phyloP scores from a whole-genome alignment of 768 basidiomycete species.

The Vishniacozyma victoriae region DNA sequence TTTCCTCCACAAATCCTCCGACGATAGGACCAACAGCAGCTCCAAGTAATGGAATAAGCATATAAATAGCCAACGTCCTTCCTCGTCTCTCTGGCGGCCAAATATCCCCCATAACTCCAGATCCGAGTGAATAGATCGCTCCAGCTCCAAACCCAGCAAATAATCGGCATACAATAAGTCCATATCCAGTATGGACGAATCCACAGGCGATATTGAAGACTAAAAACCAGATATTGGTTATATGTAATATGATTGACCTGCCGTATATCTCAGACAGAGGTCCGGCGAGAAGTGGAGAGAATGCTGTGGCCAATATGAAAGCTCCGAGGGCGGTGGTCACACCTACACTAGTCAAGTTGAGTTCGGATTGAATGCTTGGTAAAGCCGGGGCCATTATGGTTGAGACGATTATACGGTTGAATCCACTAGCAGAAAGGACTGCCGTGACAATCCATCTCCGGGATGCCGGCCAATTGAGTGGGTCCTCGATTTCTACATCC shows the following conservation, averaged over 20 bases:
- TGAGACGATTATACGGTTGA: constrained; percentile 4
- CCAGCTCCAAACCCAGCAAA: constrained; percentile 4
- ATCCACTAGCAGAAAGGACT: constrained; percentile 2
- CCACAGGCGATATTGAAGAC: constrained; percentile 4
- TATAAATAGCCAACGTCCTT: background rate
- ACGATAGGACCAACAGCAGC: too few species aligned
- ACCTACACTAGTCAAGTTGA: background rate
- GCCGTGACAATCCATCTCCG: constrained; percentile 5
- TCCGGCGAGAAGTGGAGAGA: constrained; percentile 2
- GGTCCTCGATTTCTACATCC: constrained; percentile 2
- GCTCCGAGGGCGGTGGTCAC: background rate
- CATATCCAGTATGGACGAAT: constrained; percentile 2
- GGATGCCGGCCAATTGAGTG: constrained; percentile 4
- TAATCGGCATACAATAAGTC: constrained; percentile 1
- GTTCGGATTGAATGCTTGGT: background rate
- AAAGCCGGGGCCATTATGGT: constrained; percentile 5
- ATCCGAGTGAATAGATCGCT: background rate
- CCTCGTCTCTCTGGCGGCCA: constrained; percentile 3
- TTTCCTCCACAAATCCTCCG: too few species aligned
- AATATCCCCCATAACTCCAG: constrained; percentile 1
- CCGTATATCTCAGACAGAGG: constrained; percentile 4
- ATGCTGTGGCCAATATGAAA: constrained; percentile 4
- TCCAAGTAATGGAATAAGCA: constrained; percentile 1
- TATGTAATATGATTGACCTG: background rate
- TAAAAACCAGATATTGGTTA: constrained; percentile 3